These are phyloP conservation scores for Colletotrichum scovillei DNA, from an alignment of 2,329 filamentous ascomycete genomes.

Conservation along the genomic window DNA sequence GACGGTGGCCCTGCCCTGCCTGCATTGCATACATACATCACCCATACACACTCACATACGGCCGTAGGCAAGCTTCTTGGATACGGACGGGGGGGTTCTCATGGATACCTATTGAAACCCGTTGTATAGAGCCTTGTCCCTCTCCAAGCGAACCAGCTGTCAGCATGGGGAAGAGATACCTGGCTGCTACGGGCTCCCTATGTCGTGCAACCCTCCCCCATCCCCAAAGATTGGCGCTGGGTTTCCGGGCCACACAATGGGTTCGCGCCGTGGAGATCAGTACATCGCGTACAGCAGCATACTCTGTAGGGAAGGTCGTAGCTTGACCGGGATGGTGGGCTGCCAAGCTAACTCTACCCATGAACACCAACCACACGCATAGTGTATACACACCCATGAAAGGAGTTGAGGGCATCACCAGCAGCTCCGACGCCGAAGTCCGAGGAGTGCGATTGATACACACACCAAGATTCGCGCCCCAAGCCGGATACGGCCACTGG, in stretches of 20 bases:
- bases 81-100: neutral
- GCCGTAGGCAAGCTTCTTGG: conserved; percentile 23
- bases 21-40: neutral
- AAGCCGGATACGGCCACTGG: neutral
- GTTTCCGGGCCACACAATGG: conserved; percentile 8
- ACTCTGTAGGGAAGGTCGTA: neutral
- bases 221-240: conserved; percentile 8
- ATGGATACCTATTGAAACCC: neutral
- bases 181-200: neutral
- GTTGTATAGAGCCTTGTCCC: neutral
- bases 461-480: neutral
- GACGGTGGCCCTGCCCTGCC: too few relatives aligned
- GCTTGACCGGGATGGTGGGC: conserved; percentile 1
- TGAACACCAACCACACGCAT: neutral
- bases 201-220: conserved; percentile 1
- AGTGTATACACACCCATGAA: neutral
- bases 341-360: neutral
- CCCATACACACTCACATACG: neutral
- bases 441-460: neutral
- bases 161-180: conserved; percentile 11
- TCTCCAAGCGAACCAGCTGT: neutral
- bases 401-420: conserved; percentile 4
- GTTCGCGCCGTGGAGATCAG: conserved; percentile 6
- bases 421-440: neutral
- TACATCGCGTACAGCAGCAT: neutral